Percentiles rank a stretch among this genome's conserved stretches.
Conservation (phyloP, 768 basidiomycete genomes). For the Lentinula boryana region DNA sequence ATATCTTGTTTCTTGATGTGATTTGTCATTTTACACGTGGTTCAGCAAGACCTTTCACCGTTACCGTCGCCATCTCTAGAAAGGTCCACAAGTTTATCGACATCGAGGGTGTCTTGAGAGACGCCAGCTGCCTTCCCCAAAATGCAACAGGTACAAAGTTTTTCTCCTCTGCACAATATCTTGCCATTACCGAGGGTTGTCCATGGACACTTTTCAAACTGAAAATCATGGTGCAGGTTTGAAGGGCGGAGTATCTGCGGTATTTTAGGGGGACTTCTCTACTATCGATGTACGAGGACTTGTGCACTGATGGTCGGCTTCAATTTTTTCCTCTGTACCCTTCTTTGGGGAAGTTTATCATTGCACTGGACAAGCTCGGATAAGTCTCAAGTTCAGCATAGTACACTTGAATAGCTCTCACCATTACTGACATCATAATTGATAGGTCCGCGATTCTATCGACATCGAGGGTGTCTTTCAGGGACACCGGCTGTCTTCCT, state of each 20-base stretch:
- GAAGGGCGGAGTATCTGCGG: too few species aligned
- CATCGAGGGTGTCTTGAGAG: not conserved
- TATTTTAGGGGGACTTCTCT: not conserved
- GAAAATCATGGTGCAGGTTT: too few species aligned
- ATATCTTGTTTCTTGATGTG: too few species aligned
- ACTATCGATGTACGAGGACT: not conserved
- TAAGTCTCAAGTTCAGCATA: not conserved
- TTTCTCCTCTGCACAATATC: not conserved
- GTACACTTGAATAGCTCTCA: not conserved
- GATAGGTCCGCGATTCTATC: not conserved
- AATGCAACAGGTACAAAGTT: not conserved
- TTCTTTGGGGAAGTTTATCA: too few species aligned
- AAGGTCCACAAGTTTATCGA: not conserved
- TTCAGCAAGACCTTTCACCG: too few species aligned
- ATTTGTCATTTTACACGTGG: too few species aligned
- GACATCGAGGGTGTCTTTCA: not conserved
- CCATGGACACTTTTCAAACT: not conserved
- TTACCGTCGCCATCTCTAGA: too few species aligned
- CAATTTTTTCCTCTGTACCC: not conserved
- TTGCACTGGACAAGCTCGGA: not conserved
- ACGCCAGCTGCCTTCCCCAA: not conserved
- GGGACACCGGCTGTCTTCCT: not conserved
- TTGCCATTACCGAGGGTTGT: not conserved
- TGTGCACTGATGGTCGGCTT: not conserved
- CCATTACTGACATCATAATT: not conserved